Conservation (phyloP, 441 rosid genomes). For the Syzygium malaccense region DNA sequence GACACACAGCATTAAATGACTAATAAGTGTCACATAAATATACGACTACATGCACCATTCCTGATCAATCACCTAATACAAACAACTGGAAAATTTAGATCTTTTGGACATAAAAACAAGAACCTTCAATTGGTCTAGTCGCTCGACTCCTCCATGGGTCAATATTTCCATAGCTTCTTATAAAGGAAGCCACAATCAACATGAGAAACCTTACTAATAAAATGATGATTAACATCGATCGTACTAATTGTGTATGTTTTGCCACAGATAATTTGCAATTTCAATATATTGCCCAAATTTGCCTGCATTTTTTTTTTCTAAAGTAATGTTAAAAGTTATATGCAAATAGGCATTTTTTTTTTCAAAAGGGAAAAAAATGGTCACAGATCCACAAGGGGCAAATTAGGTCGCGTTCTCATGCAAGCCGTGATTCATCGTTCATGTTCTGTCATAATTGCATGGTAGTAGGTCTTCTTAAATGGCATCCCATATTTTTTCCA, state of each 20-base stretch:
- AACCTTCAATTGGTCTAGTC: too few relatives aligned
- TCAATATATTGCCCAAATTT: neutral
- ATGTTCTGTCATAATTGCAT: neutral
- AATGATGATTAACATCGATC: too few relatives aligned
- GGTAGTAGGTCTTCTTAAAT: neutral
- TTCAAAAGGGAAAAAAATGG: neutral
- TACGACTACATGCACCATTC: rapidly evolving
- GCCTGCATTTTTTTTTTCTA: too few relatives aligned
- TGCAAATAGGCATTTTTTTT: neutral
- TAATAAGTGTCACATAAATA: too few relatives aligned
- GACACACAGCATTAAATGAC: neutral
- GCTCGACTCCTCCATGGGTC: too few relatives aligned
- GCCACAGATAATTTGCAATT: neutral
- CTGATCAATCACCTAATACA: too few relatives aligned
- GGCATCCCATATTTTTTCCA: neutral
- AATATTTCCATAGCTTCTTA: neutral
- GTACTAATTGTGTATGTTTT: too few relatives aligned
- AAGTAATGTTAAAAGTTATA: neutral
- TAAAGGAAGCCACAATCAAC: neutral
- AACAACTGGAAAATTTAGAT: too few relatives aligned
- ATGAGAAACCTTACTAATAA: neutral
- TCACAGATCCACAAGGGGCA: neutral
- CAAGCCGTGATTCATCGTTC: neutral
- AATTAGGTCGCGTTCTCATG: neutral
- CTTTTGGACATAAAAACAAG: too few relatives aligned